Conservation (phyloP, 768 basidiomycete genomes). For the Sarcomyxa edulis region DNA sequence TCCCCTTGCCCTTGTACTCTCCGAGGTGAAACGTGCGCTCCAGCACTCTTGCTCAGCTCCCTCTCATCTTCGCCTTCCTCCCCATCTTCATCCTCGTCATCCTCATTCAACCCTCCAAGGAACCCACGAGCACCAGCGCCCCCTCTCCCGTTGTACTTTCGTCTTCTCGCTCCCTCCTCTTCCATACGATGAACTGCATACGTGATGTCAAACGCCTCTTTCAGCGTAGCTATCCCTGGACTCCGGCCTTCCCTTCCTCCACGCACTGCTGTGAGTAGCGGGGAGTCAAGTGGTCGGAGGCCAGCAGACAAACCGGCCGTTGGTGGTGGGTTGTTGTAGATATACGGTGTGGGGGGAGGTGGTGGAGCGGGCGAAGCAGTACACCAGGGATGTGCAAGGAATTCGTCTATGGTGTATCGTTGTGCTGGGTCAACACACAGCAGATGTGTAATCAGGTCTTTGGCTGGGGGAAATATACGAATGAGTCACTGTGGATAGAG, state of each 20-base stretch:
- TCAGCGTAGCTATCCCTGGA: constrained; percentile 88
- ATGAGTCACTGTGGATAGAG: neutral
- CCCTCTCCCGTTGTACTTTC: constrained; percentile 74
- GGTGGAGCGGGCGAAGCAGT: constrained; percentile 59
- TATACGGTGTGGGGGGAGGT: constrained; percentile 59
- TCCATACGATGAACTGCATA: constrained; percentile 99
- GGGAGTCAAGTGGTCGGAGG: constrained; percentile 74
- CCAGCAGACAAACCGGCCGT: constrained; percentile 19
- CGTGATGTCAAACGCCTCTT: constrained; percentile 98
- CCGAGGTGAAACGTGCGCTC: neutral
- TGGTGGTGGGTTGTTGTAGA: constrained; percentile 31
- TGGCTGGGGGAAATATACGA: constrained; percentile 48
- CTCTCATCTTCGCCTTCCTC: constrained; percentile 42
- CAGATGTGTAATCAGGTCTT: constrained; percentile 91
- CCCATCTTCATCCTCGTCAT: constrained; percentile 70
- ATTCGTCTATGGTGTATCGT: constrained; percentile 97
- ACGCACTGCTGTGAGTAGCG: constrained; percentile 75
- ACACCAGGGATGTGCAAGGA: constrained; percentile 95
- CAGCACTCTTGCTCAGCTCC: constrained; percentile 23
- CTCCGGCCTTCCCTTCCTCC: constrained; percentile 81
- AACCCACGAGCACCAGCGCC: constrained; percentile 77
- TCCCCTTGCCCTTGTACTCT: neutral
- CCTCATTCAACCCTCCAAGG: constrained; percentile 86
- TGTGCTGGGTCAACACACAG: constrained; percentile 94
- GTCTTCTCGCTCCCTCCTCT: constrained; percentile 88